Percentiles rank a stretch among this genome's conserved stretches.
phyloP scores from a whole-genome alignment of 768 basidiomycete genomes.

The Boletus subcaerulescens region DNA sequence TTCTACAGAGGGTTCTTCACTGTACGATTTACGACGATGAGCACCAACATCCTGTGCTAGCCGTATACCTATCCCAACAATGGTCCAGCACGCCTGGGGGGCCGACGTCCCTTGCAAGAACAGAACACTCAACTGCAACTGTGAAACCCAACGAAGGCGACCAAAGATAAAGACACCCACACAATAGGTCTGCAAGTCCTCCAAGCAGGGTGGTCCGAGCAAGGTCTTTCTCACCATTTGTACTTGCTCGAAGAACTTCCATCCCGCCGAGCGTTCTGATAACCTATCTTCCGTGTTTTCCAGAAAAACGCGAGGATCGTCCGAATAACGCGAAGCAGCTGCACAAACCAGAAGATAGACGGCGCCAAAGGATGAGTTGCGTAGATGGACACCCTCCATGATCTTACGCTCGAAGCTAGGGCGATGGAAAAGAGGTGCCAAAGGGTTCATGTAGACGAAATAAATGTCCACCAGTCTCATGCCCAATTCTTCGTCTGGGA shows the following conservation, averaged over 20 bases:
- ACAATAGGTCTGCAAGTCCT: conserved; percentile 69
- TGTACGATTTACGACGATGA: conserved; percentile 40
- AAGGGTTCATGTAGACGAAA: conserved; percentile 56
- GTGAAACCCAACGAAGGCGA: conserved; percentile 6
- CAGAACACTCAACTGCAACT: conserved; percentile 46
- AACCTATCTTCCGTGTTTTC: conserved; percentile 31
- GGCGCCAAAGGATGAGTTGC: conserved; percentile 51
- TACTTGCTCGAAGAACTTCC: conserved; percentile 50
- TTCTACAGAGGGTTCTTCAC: conserved; percentile 38
- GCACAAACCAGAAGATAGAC: conserved; percentile 73
- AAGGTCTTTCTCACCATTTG: conserved; percentile 58
- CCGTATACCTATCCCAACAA: conserved; percentile 58
- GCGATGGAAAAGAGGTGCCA: conserved; percentile 69
- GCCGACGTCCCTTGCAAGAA: conserved; percentile 57
- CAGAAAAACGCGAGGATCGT: conserved; percentile 53
- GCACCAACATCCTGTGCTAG: conserved; percentile 60
- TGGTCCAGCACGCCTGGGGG: conserved; percentile 66
- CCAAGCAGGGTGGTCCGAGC: conserved; percentile 54
- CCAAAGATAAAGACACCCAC: conserved; percentile 34
- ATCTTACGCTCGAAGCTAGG: conserved; percentile 59
- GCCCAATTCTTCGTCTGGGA: conserved; percentile 53
- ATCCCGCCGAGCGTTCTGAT: conserved; percentile 46
- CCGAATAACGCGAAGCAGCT: conserved; percentile 50
- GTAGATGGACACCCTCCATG: conserved; percentile 46
- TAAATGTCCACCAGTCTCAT: conserved; percentile 56